Percentiles rank a stretch among this genome's conserved stretches.
Conservation (phyloP, 2,329 filamentous ascomycete species). For the Nothophaeocryptopus gaeumannii region DNA sequence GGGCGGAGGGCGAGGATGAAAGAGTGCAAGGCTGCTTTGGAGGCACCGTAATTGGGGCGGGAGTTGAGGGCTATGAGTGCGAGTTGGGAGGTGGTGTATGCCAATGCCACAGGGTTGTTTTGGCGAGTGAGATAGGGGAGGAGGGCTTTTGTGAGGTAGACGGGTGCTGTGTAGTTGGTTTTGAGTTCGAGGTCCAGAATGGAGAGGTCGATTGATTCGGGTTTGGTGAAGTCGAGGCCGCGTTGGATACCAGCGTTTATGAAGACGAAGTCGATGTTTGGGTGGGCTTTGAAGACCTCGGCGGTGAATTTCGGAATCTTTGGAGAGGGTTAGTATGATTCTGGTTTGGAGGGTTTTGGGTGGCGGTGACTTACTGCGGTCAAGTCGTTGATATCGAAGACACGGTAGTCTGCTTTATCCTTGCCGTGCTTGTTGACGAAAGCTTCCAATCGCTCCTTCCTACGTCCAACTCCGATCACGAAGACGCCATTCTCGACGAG, state of each 20-base stretch:
- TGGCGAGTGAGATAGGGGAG: constrained; percentile 11
- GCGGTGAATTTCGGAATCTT: constrained; percentile 46
- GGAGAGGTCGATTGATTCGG: constrained; percentile 46
- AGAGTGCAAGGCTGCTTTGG: constrained; percentile 14
- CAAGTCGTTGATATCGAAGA: constrained; percentile 53
- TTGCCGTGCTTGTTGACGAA: constrained; percentile 47
- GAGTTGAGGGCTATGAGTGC: constrained; percentile 14
- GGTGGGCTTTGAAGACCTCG: constrained; percentile 44
- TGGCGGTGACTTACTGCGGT: constrained; percentile 25
- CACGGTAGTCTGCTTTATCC: constrained; percentile 36
- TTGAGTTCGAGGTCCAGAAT: constrained; percentile 46
- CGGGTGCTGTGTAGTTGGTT: constrained; percentile 16
- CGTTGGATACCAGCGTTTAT: constrained; percentile 54
- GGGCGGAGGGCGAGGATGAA: constrained; percentile 11
- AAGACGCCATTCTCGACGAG: constrained; percentile 48
- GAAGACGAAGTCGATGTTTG: constrained; percentile 52
- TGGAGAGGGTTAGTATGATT: not conserved
- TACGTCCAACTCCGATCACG: constrained; percentile 50
- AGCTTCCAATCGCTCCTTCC: constrained; percentile 51
- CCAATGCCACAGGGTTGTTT: constrained; percentile 7
- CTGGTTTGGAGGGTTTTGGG: not conserved
- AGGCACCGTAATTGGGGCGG: constrained; percentile 16
- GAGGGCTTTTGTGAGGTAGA: constrained; percentile 14
- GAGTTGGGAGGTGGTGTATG: constrained; percentile 14
- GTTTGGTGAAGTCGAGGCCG: constrained; percentile 49